Conservation (phyloP, 148 eudicot species). For the Rhododendron molle region DNA sequence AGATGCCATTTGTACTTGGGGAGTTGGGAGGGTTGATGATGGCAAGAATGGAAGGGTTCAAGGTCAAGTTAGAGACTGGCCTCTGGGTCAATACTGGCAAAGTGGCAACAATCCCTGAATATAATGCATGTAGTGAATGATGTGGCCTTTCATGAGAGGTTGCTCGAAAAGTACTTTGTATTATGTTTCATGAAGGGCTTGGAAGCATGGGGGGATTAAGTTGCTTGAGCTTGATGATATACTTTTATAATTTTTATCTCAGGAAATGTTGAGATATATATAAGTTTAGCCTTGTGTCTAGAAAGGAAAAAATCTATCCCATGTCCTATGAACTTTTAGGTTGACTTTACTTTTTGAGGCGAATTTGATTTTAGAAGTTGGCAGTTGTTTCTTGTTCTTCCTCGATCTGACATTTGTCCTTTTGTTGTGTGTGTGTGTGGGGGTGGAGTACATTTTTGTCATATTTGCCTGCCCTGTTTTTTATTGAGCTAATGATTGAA, state of each 20-base stretch:
- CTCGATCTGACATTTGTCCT: not conserved
- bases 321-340: not conserved
- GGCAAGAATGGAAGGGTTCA: not conserved
- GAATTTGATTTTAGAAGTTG: not conserved
- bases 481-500: not conserved
- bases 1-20: not conserved
- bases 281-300: not conserved
- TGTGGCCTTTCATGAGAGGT: not conserved
- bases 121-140: not conserved
- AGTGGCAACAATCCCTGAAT: not conserved
- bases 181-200: not conserved
- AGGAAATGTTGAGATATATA: not conserved
- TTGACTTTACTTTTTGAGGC: slow-evolving; percentile 3
- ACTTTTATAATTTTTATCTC: not conserved
- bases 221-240: not conserved
- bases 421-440: not conserved
- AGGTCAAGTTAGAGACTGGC: not conserved
- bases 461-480: not conserved
- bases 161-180: no score
- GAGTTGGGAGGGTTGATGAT: not conserved
- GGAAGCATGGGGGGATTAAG: not conserved
- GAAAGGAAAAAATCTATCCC: not conserved
- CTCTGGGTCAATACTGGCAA: not conserved
- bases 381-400: not conserved
- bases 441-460: not conserved